phyloP scores from a whole-genome alignment of 352 stramenopile genomes.

The Paralagenidium karlingii region DNA sequence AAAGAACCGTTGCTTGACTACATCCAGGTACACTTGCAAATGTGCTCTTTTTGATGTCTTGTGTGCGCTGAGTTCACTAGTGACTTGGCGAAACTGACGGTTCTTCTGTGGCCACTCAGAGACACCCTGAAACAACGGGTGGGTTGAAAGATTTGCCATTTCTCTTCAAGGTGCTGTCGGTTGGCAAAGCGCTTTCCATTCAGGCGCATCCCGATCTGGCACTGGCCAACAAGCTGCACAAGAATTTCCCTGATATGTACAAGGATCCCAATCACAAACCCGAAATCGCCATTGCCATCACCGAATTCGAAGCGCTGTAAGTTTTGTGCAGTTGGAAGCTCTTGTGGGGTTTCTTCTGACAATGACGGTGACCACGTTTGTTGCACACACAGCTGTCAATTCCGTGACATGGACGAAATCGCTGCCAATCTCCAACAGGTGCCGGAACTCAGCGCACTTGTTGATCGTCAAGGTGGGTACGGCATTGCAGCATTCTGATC shows the following conservation, averaged over 20 bases:
- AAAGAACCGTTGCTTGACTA: conserved; percentile 58
- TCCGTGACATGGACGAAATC: conserved; percentile 91
- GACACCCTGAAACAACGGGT: conserved; percentile 22
- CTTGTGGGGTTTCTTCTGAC: conserved; percentile 1
- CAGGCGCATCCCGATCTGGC: conserved; percentile 86
- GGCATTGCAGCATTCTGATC: conserved; percentile 2
- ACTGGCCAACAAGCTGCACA: conserved; percentile 70
- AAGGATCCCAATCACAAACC: conserved; percentile 99
- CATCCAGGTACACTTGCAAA: conserved; percentile 23
- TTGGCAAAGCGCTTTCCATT: conserved; percentile 97
- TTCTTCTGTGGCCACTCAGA: conserved; percentile 11
- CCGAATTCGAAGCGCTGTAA: conserved; percentile 90
- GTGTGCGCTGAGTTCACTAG: too few relatives aligned
- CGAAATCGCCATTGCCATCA: conserved; percentile 98
- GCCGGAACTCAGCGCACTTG: conserved; percentile 80
- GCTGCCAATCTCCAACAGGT: conserved; percentile 72
- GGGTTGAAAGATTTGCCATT: conserved; percentile 86
- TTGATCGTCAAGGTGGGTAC: conserved; percentile 23
- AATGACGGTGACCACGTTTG: conserved; percentile 16
- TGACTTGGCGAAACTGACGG: neutral
- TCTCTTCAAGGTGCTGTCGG: conserved; percentile 97
- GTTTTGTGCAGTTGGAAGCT: conserved; percentile 5
- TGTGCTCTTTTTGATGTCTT: conserved; percentile 2
- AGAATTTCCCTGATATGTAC: conserved; percentile 87
- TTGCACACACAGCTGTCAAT: conserved; percentile 89